phyloP scores from a whole-genome alignment of 129 eudicot species.

The Chrysanthemum makinoi region DNA sequence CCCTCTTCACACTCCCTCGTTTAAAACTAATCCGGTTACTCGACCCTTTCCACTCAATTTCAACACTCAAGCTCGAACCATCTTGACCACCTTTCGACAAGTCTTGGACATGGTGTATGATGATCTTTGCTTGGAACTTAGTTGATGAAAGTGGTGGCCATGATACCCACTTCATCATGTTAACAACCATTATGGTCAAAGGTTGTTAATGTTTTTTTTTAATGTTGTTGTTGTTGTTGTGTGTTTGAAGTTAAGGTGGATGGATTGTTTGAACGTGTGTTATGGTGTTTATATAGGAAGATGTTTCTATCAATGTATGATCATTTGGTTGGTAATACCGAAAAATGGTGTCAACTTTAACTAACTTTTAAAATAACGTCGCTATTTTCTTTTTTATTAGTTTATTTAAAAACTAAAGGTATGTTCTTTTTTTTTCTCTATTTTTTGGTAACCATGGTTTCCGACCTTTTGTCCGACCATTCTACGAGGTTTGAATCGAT shows the following conservation, averaged over 20 bases:
- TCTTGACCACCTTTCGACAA: not conserved
- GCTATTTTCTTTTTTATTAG: too few species aligned
- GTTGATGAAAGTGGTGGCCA: slow-evolving; percentile 58
- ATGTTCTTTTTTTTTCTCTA: too few species aligned
- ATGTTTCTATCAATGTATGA: not conserved
- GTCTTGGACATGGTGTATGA: slow-evolving; percentile 32
- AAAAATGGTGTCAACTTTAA: slow-evolving; percentile 7
- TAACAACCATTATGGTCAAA: slow-evolving; percentile 38
- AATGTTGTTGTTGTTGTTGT: slow-evolving; percentile 13
- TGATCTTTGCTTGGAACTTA: slow-evolving; percentile 43
- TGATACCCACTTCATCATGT: slow-evolving; percentile 70
- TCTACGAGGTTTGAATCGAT: not conserved
- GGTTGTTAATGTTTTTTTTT: not conserved
- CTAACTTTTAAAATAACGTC: slow-evolving; percentile 20
- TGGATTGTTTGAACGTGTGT: slow-evolving; percentile 2
- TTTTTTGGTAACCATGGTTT: too few species aligned
- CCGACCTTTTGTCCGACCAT: not conserved
- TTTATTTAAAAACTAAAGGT: not conserved
- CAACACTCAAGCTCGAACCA: slow-evolving; percentile 38
- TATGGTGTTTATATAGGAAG: slow-evolving; percentile 14
- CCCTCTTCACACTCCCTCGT: slow-evolving; percentile 38
- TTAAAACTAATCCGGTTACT: slow-evolving; percentile 38
- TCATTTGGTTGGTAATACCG: slow-evolving; percentile 11
- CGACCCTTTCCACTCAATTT: slow-evolving; percentile 61
- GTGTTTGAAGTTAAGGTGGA: slow-evolving; percentile 16